phyloP scores from a whole-genome alignment of 495 filamentous ascomycete species.

The Neurospora pannonica region DNA sequence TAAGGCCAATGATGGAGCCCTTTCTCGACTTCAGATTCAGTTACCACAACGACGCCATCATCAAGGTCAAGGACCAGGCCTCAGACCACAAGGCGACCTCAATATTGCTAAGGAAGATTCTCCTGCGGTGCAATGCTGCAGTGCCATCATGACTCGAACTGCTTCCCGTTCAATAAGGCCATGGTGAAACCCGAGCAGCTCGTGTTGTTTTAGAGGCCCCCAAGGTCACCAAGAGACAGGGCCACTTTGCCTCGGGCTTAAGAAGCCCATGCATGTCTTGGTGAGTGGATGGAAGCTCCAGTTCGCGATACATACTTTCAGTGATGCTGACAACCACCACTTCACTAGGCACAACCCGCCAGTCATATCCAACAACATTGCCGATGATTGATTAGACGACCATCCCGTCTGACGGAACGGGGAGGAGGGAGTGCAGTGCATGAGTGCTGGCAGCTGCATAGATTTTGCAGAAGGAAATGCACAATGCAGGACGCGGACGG shows the following conservation, averaged over 20 bases:
- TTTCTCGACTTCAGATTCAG: not conserved
- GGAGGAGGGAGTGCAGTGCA: not conserved
- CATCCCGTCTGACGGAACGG: not conserved
- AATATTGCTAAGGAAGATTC: slow-evolving; percentile 4
- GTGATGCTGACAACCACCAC: not conserved
- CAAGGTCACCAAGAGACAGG: not conserved
- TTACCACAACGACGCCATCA: not conserved
- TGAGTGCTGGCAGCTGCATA: not conserved
- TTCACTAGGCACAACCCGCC: not conserved
- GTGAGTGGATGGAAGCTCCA: not conserved
- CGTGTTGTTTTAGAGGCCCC: not conserved
- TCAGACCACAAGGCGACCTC: not conserved
- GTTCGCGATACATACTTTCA: not conserved
- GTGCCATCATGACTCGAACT: not conserved
- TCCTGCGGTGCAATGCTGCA: not conserved
- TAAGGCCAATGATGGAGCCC: slow-evolving; percentile 17
- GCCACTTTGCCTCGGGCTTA: not conserved
- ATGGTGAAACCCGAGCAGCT: not conserved
- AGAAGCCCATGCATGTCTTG: not conserved
- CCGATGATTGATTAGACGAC: not conserved
- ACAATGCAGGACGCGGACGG: not conserved
- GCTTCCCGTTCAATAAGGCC: not conserved
- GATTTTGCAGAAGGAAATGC: not conserved
- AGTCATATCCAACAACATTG: not conserved
- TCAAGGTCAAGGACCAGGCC: not conserved